A percentile compares a stretch with the other conserved stretches of the same genome.
These are phyloP conservation scores for Jatropha podagrica DNA, from an alignment of 441 rosid species.

Conservation along the genomic window DNA sequence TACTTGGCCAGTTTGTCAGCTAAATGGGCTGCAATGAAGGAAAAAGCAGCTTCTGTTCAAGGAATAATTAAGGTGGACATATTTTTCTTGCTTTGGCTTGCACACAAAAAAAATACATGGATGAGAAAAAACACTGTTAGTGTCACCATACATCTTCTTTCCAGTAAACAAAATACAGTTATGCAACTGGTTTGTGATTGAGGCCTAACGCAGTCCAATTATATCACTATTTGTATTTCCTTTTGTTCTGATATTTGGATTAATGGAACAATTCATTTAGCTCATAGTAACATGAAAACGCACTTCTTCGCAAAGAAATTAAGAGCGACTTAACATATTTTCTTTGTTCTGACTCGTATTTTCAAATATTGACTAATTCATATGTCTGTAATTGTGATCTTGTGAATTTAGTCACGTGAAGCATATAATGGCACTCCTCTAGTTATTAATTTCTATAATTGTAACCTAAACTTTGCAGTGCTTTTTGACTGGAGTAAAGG, in stretches of 20 bases:
- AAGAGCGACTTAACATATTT: not conserved
- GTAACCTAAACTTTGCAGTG: conserved; percentile 49
- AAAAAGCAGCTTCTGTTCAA: conserved; percentile 43
- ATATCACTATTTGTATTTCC: conserved; percentile 5
- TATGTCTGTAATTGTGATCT: not conserved
- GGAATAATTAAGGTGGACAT: conserved; percentile 76
- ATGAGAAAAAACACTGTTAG: not conserved
- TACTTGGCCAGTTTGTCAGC: conserved; percentile 83
- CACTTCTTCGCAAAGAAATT: not conserved
- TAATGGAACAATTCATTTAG: not conserved
- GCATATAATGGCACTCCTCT: not conserved
- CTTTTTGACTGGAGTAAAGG: conserved; percentile 85
- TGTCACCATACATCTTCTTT: not conserved
- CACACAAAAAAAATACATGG: not conserved
- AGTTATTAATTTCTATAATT: conserved; percentile 12
- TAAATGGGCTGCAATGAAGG: conserved; percentile 72
- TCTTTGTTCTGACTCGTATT: not conserved
- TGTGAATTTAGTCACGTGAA: not conserved
- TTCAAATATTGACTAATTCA: not conserved
- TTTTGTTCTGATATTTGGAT: conserved; percentile 3
- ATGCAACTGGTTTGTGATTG: not conserved
- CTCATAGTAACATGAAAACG: not conserved
- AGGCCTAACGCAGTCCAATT: not conserved
- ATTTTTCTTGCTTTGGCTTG: conserved; percentile 3
- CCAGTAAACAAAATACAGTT: not conserved